These are phyloP conservation scores for Paraphoma chrysanthemicola DNA, from an alignment of 2,329 filamentous ascomycete genomes.

Conservation along the genomic window DNA sequence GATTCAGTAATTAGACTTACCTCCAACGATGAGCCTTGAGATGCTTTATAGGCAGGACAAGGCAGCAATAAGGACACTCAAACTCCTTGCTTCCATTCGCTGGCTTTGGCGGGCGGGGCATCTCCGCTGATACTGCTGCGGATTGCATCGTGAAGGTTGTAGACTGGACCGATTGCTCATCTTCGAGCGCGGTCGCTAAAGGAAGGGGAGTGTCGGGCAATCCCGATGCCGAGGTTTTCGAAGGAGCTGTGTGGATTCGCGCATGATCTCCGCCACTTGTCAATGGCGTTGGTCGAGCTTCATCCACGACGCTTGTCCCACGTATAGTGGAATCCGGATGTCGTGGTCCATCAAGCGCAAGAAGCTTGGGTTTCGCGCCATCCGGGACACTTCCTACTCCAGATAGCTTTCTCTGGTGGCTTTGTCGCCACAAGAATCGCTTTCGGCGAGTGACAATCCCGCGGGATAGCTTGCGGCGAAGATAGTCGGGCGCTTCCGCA, in stretches of 20 bases:
- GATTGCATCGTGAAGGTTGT: not conserved
- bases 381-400: not conserved
- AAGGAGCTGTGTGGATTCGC: not conserved
- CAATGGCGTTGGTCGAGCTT: too few species aligned
- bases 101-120: conserved; percentile 13
- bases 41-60: conserved; percentile 9
- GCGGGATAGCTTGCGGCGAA: conserved; percentile 5
- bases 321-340: not conserved
- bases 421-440: conserved; percentile 12
- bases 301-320: not conserved
- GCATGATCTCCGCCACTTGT: not conserved
- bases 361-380: not conserved
- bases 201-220: not conserved
- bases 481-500: not conserved
- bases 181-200: not conserved
- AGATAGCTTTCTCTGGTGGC: conserved; percentile 1
- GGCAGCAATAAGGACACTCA: conserved; percentile 20
- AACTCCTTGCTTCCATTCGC: conserved; percentile 12
- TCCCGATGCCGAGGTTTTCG: not conserved
- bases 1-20: not conserved
- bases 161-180: not conserved
- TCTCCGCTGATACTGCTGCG: not conserved
- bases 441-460: conserved; percentile 10
- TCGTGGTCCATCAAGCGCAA: not conserved
- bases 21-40: conserved; percentile 11